A percentile compares a stretch with the other conserved stretches of the same genome.
Conservation (phyloP, 1,139 yeast species). For the Yamadazyma sp. region DNA sequence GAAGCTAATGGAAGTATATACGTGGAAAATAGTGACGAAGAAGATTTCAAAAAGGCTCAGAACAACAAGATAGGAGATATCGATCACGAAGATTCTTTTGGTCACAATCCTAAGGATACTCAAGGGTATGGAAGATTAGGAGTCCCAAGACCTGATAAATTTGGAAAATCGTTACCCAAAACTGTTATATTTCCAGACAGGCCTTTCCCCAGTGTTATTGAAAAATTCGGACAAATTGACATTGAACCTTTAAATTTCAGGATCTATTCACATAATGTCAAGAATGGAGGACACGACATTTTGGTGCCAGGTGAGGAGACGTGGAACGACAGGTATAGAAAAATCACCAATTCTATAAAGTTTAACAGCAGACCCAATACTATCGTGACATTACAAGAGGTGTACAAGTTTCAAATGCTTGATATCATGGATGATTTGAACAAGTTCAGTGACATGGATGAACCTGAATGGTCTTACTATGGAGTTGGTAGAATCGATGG, state of each 20-base stretch:
- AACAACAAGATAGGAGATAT: conserved; percentile 14
- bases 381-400: conserved; percentile 38
- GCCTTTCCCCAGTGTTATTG: conserved; percentile 18
- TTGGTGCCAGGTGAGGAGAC: conserved; percentile 31
- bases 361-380: conserved; percentile 26
- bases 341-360: conserved; percentile 29
- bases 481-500: conserved; percentile 40
- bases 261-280: conserved; percentile 40
- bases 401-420: conserved; percentile 32
- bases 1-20: conserved; percentile 18
- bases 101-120: conserved; percentile 29
- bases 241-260: conserved; percentile 26
- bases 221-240: conserved; percentile 13
- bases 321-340: conserved; percentile 28
- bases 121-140: conserved; percentile 58
- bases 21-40: conserved; percentile 16
- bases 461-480: conserved; percentile 32
- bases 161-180: conserved; percentile 9
- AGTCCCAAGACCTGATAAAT: conserved; percentile 14
- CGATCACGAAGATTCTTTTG: conserved; percentile 15
- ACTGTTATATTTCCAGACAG: conserved; percentile 21
- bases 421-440: conserved; percentile 33
- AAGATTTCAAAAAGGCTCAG: conserved; percentile 10
- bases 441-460: conserved; percentile 18
- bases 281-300: conserved; percentile 31